Evolutionary conservation across 257 asterid species (phyloP).

Genomic region (Solanum raphanifolium): DNA sequence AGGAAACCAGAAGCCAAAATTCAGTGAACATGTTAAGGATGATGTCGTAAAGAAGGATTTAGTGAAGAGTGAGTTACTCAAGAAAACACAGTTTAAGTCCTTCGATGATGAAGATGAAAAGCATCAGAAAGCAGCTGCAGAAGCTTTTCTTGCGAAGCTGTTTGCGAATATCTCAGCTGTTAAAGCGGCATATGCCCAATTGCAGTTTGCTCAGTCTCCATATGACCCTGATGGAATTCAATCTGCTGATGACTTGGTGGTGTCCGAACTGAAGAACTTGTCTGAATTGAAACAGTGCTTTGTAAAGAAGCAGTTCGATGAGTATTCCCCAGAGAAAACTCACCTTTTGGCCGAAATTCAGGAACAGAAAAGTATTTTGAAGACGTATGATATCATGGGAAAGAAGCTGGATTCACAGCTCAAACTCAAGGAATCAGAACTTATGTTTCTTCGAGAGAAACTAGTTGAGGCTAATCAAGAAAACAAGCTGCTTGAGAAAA

Average conservation of each 20-base stretch:
- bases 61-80: conserved; percentile 14
- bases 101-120: conserved; percentile 15
- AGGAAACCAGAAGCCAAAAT: conserved; percentile 13
- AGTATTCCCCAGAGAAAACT: conserved; percentile 39
- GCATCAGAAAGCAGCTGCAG: conserved; percentile 18
- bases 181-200: conserved; percentile 69
- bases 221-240: conserved; percentile 79
- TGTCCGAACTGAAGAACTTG: conserved; percentile 50
- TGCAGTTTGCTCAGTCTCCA: conserved; percentile 71
- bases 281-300: conserved; percentile 62
- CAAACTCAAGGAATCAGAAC: conserved; percentile 76
- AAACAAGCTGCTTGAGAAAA: conserved; percentile 46
- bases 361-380: conserved; percentile 52
- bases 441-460: conserved; percentile 63
- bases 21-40: conserved; percentile 10
- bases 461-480: conserved; percentile 46
- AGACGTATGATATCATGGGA: conserved; percentile 45
- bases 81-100: not conserved
- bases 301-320: conserved; percentile 43
- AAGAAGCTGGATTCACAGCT: conserved; percentile 65
- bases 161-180: conserved; percentile 59
- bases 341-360: conserved; percentile 44
- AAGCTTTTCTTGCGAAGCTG: conserved; percentile 64
- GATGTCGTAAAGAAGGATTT: conserved; percentile 14
- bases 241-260: conserved; percentile 50